phyloP scores from a whole-genome alignment of 805 yeast genomes.

The Candida vaughaniae region DNA sequence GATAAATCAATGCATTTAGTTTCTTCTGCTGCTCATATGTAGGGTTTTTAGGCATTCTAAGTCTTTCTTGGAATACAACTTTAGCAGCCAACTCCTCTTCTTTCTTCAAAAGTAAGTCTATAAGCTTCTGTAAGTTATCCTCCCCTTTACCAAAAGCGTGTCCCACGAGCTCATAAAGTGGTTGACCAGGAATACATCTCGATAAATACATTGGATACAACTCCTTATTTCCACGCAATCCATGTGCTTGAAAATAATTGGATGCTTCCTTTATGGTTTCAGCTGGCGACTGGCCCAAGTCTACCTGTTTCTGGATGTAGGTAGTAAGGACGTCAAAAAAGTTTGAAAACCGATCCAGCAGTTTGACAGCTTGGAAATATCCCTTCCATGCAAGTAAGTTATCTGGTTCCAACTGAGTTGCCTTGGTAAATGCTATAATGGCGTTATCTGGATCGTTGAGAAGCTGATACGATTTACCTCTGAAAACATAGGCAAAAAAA shows the following conservation, averaged over 20 bases:
- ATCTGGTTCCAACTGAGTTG: slow-evolving; percentile 49
- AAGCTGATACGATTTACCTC: slow-evolving; percentile 66
- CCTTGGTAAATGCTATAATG: slow-evolving; percentile 42
- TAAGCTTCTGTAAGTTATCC: slow-evolving; percentile 44
- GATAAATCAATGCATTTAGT: slow-evolving; percentile 44
- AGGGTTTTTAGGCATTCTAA: slow-evolving; percentile 46
- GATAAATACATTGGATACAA: slow-evolving; percentile 49
- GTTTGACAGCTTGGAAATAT: slow-evolving; percentile 46
- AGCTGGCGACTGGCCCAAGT: slow-evolving; percentile 44
- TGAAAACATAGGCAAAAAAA: slow-evolving; percentile 66
- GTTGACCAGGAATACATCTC: slow-evolving; percentile 54
- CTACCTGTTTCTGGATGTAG: slow-evolving; percentile 41
- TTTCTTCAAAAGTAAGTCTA: slow-evolving; percentile 35
- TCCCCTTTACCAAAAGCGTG: slow-evolving; percentile 42
- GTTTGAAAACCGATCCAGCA: slow-evolving; percentile 33
- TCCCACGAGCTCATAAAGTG: slow-evolving; percentile 53
- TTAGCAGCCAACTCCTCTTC: slow-evolving; percentile 45
- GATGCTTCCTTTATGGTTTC: slow-evolving; percentile 51
- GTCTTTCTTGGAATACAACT: slow-evolving; percentile 45
- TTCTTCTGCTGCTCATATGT: slow-evolving; percentile 38
- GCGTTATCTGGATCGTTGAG: slow-evolving; percentile 41
- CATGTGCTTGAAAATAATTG: slow-evolving; percentile 41
- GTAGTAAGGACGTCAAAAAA: slow-evolving; percentile 50
- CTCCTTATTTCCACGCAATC: slow-evolving; percentile 24
- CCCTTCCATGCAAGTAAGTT: slow-evolving; percentile 83